These are phyloP conservation scores for Cladorrhinum samala DNA, from an alignment of 495 filamentous ascomycete genomes.

Conservation along the genomic window DNA sequence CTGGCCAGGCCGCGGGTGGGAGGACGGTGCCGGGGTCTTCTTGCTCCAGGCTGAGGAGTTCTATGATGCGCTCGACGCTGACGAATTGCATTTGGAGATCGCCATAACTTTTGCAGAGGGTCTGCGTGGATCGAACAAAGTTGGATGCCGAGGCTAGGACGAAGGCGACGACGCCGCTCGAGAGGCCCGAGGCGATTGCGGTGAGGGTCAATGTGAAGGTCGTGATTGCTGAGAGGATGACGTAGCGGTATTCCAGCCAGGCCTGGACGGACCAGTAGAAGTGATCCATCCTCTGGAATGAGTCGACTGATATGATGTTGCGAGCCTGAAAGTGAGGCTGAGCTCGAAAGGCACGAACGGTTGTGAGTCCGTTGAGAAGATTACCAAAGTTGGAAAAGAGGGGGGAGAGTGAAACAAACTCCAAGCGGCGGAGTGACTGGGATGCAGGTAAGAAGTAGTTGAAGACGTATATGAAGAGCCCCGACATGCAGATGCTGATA, in stretches of 20 bases:
- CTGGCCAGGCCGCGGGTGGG: slow-evolving; percentile 73
- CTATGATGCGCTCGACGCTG: slow-evolving; percentile 75
- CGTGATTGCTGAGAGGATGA: slow-evolving; percentile 60
- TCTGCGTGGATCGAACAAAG: slow-evolving; percentile 64
- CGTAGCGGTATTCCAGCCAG: slow-evolving; percentile 77
- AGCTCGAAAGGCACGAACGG: slow-evolving; percentile 69
- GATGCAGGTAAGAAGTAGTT: slow-evolving; percentile 71
- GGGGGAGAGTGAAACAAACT: slow-evolving; percentile 78
- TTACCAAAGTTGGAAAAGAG: slow-evolving; percentile 82
- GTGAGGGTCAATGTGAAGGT: slow-evolving; percentile 65
- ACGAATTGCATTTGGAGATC: slow-evolving; percentile 86
- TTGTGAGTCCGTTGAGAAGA: slow-evolving; percentile 70
- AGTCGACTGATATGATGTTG: slow-evolving; percentile 69
- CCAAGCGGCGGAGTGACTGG: slow-evolving; percentile 70
- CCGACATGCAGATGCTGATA: slow-evolving; percentile 58
- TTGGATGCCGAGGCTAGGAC: slow-evolving; percentile 57
- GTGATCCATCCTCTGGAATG: slow-evolving; percentile 87
- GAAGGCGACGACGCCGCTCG: slow-evolving; percentile 71
- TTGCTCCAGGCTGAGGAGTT: slow-evolving; percentile 67
- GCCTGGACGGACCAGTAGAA: slow-evolving; percentile 83
- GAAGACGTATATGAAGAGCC: slow-evolving; percentile 62
- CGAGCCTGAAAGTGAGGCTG: slow-evolving; percentile 68
- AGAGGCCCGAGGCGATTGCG: slow-evolving; percentile 61
- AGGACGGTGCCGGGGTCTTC: slow-evolving; percentile 58
- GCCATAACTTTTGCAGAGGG: slow-evolving; percentile 67